These are phyloP conservation scores for Hymenoscyphus repandus DNA, from an alignment of 2,329 filamentous ascomycete genomes.

Conservation along the genomic window DNA sequence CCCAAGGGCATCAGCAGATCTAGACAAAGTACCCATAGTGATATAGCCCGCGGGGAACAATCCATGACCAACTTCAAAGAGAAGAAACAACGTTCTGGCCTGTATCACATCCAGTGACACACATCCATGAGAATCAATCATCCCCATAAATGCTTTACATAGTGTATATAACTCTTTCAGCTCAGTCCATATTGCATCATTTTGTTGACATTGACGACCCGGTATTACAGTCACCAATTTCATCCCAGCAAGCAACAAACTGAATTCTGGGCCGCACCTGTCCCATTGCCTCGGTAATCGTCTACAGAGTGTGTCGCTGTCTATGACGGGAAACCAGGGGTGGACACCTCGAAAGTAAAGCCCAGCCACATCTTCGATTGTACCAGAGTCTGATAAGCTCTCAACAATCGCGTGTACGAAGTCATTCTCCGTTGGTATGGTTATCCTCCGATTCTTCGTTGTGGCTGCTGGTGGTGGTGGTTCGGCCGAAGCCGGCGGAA, in stretches of 20 bases:
- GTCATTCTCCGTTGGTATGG: no score
- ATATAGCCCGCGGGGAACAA: background rate
- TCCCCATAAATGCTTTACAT: background rate
- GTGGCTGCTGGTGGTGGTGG: conserved; percentile 33
- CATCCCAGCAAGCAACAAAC: background rate
- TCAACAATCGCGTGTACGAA: no score
- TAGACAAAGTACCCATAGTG: background rate
- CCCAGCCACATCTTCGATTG: background rate
- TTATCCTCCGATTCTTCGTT: no score
- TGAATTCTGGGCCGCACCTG: background rate
- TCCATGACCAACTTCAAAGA: background rate
- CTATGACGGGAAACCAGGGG: conserved; percentile 1
- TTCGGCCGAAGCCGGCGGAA: no score
- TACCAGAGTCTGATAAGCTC: no score
- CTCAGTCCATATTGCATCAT: background rate
- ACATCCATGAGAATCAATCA: background rate
- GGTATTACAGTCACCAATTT: background rate
- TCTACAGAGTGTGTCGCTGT: background rate
- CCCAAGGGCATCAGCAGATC: background rate
- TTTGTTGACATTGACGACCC: background rate
- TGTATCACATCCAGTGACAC: background rate
- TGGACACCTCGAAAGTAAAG: background rate
- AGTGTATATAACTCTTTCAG: background rate
- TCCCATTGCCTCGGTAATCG: background rate
- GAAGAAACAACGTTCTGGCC: background rate